phyloP scores from a whole-genome alignment of 495 filamentous ascomycete genomes.

The Darksidea phi region DNA sequence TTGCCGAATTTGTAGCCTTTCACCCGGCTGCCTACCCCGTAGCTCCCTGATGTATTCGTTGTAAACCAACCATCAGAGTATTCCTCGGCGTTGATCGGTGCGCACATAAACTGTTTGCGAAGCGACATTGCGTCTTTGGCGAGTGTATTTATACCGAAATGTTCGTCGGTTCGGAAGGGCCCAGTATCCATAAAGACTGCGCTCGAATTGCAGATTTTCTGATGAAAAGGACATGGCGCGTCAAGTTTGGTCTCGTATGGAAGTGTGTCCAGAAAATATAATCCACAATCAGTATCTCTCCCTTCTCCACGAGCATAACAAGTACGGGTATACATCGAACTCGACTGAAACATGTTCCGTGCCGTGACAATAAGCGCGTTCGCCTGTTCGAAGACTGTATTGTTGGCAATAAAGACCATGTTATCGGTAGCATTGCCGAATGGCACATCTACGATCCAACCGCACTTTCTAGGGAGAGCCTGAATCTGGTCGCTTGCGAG shows the following conservation, averaged over 20 bases:
- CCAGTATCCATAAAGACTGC: conserved; percentile 21
- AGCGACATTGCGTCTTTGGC: conserved; percentile 11
- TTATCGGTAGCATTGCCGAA: not conserved
- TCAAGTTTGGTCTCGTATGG: not conserved
- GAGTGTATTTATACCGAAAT: conserved; percentile 19
- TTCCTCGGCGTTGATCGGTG: conserved; percentile 3
- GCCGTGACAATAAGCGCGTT: conserved; percentile 16
- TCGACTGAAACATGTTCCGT: conserved; percentile 1
- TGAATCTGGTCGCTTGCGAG: not conserved
- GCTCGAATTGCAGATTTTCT: conserved; percentile 15
- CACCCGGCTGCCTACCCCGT: not conserved
- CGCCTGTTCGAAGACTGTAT: too few species aligned
- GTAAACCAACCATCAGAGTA: conserved; percentile 13
- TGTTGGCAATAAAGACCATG: not conserved
- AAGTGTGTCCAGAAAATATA: not conserved
- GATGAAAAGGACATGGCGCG: conserved; percentile 21
- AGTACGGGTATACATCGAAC: conserved; percentile 2
- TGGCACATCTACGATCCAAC: not conserved
- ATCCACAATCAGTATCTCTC: conserved; percentile 1
- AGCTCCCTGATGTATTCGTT: too few species aligned
- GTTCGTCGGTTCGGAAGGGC: not conserved
- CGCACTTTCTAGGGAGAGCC: not conserved
- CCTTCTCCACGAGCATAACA: conserved; percentile 4
- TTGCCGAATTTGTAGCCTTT: conserved; percentile 7
- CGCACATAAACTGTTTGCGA: conserved; percentile 11